Evolutionary conservation across 2,329 filamentous ascomycete genomes (phyloP), one percentile per base, ranked within the genome.

Genomic region (Furcasterigmium furcatum): DNA sequence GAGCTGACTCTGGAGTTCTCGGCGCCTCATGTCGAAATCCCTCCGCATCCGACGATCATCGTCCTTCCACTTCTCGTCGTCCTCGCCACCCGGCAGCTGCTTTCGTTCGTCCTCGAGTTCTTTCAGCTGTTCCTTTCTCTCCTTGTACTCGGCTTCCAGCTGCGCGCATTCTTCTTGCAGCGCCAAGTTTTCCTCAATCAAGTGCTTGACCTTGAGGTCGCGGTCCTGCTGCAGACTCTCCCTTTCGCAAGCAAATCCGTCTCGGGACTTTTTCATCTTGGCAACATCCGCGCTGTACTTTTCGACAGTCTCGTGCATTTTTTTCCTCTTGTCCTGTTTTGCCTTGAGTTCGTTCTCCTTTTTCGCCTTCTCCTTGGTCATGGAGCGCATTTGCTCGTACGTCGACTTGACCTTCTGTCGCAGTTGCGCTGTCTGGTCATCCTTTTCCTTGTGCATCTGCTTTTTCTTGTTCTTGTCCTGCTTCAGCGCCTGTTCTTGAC

Each of bases 381-480:
- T 86, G 5, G 83, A 79, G 40, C 90, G 83, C 71, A 95, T 96
- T 52, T 88, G 77, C 44, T 89, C 83, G 63, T 95, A 90, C 6
- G 91, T 82, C 38, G 80, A 82, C 43, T 88, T 85, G 44, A 95
- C 84, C 59, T 92, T 85, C 51, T 86, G 86, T 58, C 87, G 89
- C 44, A 96, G 68, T 59, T 91, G 90, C 38, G 88, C 84, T 41
- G 90, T 96, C 42, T 85, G 87, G 58, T 95, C 90, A 53, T 97
- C 92, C 63, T 95, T 96, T 59, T 95, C 89, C 61, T 88, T 94
- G 44, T 94, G 74, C 18, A 84, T 77, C 50, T 85, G 84, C 57
- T 80, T 85, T 62, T 96, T 83, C 42, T 85, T 79, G 53, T 95
- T 88, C 48, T 89, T 86, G 57, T 95, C 89, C 47, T 83, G 83